Conservation (phyloP, 306 rosid species). For the Cicer judaicum region DNA sequence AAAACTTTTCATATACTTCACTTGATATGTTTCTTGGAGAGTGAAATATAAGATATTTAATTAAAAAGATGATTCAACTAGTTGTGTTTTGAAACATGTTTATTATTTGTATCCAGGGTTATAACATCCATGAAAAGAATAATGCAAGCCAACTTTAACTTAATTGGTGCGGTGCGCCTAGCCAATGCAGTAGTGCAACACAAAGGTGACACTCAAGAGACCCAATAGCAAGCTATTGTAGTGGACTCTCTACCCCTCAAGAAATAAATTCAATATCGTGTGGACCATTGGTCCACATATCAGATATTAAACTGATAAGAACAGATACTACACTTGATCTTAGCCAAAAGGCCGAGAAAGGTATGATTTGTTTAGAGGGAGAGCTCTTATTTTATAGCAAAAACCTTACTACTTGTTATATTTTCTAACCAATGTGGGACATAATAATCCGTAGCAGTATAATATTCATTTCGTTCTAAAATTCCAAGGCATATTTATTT, state of each 20-base stretch:
- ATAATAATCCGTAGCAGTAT: not conserved
- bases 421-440: not conserved
- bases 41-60: too few species aligned
- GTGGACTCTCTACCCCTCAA: not conserved
- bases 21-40: too few species aligned
- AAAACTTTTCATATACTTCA: too few species aligned
- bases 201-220: not conserved
- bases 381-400: not conserved
- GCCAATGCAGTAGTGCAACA: not conserved
- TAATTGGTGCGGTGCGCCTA: not conserved
- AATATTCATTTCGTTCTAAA: not conserved
- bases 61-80: too few species aligned
- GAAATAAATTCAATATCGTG: not conserved
- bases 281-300: not conserved
- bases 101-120: too few species aligned
- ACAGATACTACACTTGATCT: slow-evolving; percentile 17
- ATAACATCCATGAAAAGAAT: not conserved
- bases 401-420: not conserved
- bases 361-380: not conserved
- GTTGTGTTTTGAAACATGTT: too few species aligned
- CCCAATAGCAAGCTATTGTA: slow-evolving; percentile 6
- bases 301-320: slow-evolving; percentile 12
- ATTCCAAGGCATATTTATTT: not conserved
- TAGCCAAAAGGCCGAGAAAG: slow-evolving; percentile 23
- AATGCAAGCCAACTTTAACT: not conserved